Base-by-base conservation (phyloP, 163 green algal species). In the Chloromonas sp. region DNA sequence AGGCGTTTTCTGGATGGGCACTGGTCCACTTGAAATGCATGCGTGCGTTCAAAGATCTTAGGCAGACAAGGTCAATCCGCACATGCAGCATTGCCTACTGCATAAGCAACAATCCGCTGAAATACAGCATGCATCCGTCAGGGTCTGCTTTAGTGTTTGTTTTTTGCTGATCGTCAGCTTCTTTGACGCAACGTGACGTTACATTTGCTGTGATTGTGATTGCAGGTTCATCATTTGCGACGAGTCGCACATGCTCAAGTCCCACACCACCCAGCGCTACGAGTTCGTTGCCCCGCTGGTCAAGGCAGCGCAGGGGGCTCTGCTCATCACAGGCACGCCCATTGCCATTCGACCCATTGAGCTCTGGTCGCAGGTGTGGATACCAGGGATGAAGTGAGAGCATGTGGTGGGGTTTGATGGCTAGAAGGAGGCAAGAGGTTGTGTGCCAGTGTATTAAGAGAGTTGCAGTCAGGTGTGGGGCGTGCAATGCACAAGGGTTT, bases 241-340 rank as follows among this genome's bases (percentile, higher is more conserved):
- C 78, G 93, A 96, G 88, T 89, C 81, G 77, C 93, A 96, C 87
- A 70, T 79, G 58, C 87, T 96, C 58, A 94, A 94, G 90, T 84
- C 77, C 81, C 80, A 61, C 0, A 82, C 74, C 36, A 81, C 90
- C 14, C 84, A 90, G 78, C 87, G 92, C 79, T 91, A 89, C 0
- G 62, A 85, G 70, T 82, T 81, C 1, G 66, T 94, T 15, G 58
- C 58, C 14, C 78, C 78, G 2, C 11, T 94, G 78, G 88, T 94
- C 59, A 77, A 88, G 60, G 15, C 62, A 0, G 90, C 90, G 0
- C 14, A 5, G 60, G 86, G 88, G 0, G 91, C 87, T 0, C 70
- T 94, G 3, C 89, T 96, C 70, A 70, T 93, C n/a, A 92, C 90
- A 0, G 93, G 91, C 78, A 96, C 93, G 2, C 92, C 93, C 0